These are phyloP conservation scores for Aspergillus piperis DNA, from an alignment of 2,329 filamentous ascomycete species.

Conservation along the genomic window DNA sequence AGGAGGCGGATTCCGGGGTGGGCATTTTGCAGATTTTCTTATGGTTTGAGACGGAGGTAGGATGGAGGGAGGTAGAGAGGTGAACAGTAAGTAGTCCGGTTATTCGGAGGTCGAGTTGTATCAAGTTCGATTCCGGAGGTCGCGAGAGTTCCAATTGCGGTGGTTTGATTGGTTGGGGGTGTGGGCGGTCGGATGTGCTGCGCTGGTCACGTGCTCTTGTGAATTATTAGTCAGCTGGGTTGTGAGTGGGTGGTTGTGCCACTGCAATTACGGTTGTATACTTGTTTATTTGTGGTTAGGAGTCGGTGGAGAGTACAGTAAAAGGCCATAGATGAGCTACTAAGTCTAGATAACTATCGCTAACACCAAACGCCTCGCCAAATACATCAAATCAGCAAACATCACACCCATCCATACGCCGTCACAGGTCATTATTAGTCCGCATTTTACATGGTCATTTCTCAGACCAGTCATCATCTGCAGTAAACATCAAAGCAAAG, in stretches of 20 bases:
- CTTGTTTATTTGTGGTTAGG: too few relatives aligned
- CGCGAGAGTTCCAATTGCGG: constrained; percentile 23
- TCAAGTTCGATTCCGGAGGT: constrained; percentile 18
- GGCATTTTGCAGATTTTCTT: constrained; percentile 51
- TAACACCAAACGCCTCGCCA: constrained; percentile 1
- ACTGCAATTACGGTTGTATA: too few relatives aligned
- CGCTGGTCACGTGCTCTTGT: too few relatives aligned
- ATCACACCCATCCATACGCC: background rate
- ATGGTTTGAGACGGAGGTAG: background rate
- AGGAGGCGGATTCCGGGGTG: constrained; percentile 64
- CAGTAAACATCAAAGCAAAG: background rate
- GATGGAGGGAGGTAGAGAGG: constrained; percentile 3
- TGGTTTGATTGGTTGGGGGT: constrained; percentile 29
- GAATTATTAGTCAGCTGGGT: background rate
- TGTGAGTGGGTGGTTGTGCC: background rate
- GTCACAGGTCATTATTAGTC: background rate
- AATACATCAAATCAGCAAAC: background rate
- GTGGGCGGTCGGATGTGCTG: constrained; percentile 23
- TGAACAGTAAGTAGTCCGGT: too few relatives aligned
- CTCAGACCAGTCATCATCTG: background rate
- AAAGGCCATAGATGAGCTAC: background rate
- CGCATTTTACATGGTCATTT: background rate
- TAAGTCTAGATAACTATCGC: background rate
- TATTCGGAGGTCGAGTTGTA: too few relatives aligned
- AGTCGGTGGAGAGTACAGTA: background rate